Conservation (phyloP, 2,329 filamentous ascomycete species). For the Lanzia echinophila region DNA sequence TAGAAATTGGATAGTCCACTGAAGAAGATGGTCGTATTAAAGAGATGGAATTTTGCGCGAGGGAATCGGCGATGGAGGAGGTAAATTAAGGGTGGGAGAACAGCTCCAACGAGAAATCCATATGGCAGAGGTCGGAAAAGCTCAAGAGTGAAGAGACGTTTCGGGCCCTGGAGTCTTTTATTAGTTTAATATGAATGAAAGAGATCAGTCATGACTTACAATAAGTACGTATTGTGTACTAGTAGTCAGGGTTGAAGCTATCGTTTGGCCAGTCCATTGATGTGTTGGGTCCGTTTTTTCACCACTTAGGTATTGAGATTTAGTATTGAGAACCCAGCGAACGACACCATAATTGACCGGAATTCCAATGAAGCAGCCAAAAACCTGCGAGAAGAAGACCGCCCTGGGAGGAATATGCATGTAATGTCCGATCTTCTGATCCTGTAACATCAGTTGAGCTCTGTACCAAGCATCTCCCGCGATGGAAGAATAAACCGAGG, state of each 20-base stretch:
- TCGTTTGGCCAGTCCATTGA: conserved; percentile 54
- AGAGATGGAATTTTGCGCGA: conserved; percentile 43
- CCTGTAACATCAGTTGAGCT: conserved; percentile 51
- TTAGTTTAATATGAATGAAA: not conserved
- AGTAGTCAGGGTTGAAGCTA: conserved; percentile 45
- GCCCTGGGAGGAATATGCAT: conserved; percentile 54
- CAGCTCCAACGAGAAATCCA: conserved; percentile 46
- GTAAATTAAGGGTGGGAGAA: conserved; percentile 42
- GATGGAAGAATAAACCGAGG: conserved; percentile 50
- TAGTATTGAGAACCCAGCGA: conserved; percentile 51
- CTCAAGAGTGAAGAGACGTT: conserved; percentile 41
- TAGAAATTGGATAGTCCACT: conserved; percentile 49
- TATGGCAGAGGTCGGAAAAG: conserved; percentile 45
- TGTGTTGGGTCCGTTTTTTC: conserved; percentile 45
- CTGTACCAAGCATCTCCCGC: conserved; percentile 57
- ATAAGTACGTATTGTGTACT: conserved; percentile 56
- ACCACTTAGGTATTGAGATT: conserved; percentile 49
- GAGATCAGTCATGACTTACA: conserved; percentile 26
- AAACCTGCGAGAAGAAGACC: conserved; percentile 55
- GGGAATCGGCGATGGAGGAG: conserved; percentile 47
- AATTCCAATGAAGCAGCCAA: conserved; percentile 51
- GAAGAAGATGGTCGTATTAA: conserved; percentile 58
- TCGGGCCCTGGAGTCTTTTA: conserved; percentile 34
- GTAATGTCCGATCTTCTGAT: conserved; percentile 59
- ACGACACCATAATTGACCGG: conserved; percentile 57